Conservation (phyloP, 1,284 basidiomycete genomes). For the Pterulicium gracile region DNA sequence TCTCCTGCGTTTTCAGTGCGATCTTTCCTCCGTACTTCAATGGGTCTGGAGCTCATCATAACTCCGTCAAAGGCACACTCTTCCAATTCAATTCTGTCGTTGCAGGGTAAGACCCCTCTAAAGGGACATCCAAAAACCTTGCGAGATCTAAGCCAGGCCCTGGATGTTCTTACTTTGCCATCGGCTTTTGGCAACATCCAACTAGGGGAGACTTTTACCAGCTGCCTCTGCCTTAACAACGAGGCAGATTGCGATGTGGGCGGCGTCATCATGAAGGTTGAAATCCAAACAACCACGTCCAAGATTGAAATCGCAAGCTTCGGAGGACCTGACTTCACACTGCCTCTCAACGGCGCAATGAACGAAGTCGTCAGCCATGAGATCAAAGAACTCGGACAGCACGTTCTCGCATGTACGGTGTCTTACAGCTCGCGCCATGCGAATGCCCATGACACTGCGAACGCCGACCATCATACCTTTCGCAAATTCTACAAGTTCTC, state of each 20-base stretch:
- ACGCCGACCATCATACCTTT: slow-evolving; percentile 58
- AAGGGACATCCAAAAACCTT: slow-evolving; percentile 69
- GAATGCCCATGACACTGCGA: slow-evolving; percentile 35
- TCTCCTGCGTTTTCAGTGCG: slow-evolving; percentile 60
- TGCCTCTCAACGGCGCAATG: slow-evolving; percentile 45
- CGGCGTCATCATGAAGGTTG: slow-evolving; percentile 48
- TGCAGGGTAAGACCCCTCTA: slow-evolving; percentile 60
- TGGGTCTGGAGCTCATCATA: slow-evolving; percentile 4
- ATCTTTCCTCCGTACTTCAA: background rate
- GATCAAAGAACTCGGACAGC: slow-evolving; percentile 77
- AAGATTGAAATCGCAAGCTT: slow-evolving; percentile 55
- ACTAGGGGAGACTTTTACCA: slow-evolving; percentile 72
- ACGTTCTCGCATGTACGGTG: slow-evolving; percentile 69
- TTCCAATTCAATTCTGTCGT: slow-evolving; percentile 63
- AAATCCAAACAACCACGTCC: slow-evolving; percentile 67
- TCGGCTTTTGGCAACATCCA: slow-evolving; percentile 72
- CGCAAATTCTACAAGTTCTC: slow-evolving; percentile 84
- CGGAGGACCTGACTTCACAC: slow-evolving; percentile 35
- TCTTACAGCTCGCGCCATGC: slow-evolving; percentile 43
- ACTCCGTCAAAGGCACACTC: slow-evolving; percentile 43
- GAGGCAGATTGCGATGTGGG: slow-evolving; percentile 52
- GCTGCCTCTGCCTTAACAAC: slow-evolving; percentile 71
- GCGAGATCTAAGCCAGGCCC: slow-evolving; percentile 61
- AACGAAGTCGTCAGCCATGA: slow-evolving; percentile 65
- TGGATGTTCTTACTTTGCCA: slow-evolving; percentile 64